phyloP scores from a whole-genome alignment of 2,329 filamentous ascomycete species.

The Monosporascus cannonballus region DNA sequence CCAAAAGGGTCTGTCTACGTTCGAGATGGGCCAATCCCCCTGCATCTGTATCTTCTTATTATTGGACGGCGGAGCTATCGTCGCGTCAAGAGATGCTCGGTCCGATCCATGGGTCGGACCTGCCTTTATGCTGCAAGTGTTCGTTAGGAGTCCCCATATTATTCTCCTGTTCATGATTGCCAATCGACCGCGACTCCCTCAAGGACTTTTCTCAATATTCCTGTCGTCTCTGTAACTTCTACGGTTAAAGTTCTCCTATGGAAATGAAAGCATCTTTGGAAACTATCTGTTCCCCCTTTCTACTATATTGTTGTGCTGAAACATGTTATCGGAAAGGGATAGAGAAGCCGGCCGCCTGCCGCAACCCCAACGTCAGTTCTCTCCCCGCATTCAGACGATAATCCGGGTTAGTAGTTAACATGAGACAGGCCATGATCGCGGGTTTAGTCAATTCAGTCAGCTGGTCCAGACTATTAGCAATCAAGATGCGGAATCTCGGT shows the following conservation, averaged over 20 bases:
- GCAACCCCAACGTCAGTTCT: not conserved
- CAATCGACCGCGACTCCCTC: not conserved
- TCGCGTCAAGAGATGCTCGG: not conserved
- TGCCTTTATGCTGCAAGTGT: too few species aligned
- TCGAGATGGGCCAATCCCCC: too few species aligned
- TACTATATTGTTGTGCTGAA: not conserved
- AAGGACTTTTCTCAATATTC: not conserved
- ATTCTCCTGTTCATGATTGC: not conserved
- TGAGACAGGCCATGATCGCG: slow-evolving; percentile 3
- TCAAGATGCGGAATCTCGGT: slow-evolving; percentile 34
- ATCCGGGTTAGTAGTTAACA: not conserved
- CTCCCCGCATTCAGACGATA: not conserved
- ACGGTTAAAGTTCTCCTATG: not conserved
- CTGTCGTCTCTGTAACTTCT: not conserved
- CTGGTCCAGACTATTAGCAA: slow-evolving; percentile 27
- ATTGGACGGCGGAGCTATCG: too few species aligned
- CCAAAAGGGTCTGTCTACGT: too few species aligned
- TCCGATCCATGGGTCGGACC: not conserved
- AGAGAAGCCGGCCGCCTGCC: not conserved
- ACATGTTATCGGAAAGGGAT: not conserved
- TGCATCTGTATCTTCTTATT: too few species aligned
- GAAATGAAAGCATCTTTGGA: not conserved
- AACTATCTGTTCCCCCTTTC: not conserved
- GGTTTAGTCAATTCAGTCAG: slow-evolving; percentile 13
- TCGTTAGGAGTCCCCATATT: not conserved